Evolutionary conservation across 805 yeast species (phyloP), one percentile per base, ranked within the genome.

Genomic region (Saturnispora serradocipensis): DNA sequence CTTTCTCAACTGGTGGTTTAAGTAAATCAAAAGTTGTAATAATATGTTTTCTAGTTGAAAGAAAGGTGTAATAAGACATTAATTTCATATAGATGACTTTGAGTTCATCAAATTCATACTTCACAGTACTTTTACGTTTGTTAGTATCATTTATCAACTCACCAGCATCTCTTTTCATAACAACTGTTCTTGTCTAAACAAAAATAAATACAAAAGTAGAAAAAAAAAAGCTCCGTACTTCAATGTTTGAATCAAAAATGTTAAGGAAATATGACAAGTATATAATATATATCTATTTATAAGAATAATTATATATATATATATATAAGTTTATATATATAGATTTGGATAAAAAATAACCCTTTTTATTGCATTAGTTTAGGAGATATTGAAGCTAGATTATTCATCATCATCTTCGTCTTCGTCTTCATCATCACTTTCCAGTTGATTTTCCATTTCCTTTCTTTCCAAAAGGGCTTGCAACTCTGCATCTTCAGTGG

Each of bases 401-500:
- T 46, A 49, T 25, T 53, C 52, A 20, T 48, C 51, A 40, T 50
- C 49, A 38, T 53, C 55, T 45, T 67, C 70, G 45, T 61, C 66
- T 15, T 63, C 70, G 11, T 63, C 62, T 34, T 78, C 83, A 54
- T 83, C 93, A 59, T 86, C 95, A 46, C 88, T 84, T 53, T 86
- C 89, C 62, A 84, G 83, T 67, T 83, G 81, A 65, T 86, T 90
- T 68, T 88, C 97, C 66, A 84, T 77, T 74, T 88, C 97, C 67
- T 88, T 87, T 67, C 87, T 80, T 72, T 91, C 97, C 80, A 93
- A 82, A 59, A 93, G 79, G 55, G 96, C 96, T 71, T 89, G 96
- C 65, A 93, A 80, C 72, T 90, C 97, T 54, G 97, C 98, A 69
- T 93, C 99, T 69, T 93, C 99, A 54, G 93, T 87, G 55, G 96